phyloP scores from a whole-genome alignment of 2,329 filamentous ascomycete species.

The Fulvia fulva region DNA sequence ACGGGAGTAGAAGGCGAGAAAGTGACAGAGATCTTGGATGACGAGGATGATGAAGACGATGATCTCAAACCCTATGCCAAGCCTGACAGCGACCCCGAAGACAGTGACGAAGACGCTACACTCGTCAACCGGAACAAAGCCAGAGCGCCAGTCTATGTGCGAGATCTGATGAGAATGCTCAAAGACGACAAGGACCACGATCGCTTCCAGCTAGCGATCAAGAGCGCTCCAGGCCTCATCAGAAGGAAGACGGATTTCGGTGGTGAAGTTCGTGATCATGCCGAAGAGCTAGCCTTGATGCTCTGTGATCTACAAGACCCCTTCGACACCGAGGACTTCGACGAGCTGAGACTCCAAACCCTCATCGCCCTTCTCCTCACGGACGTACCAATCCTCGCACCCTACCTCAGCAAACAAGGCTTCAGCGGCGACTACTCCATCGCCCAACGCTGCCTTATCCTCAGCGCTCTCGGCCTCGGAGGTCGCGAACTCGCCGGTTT shows the following conservation, averaged over 20 bases:
- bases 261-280: conserved; percentile 79
- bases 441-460: conserved; percentile 73
- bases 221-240: conserved; percentile 73
- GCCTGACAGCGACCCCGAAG: conserved; percentile 80
- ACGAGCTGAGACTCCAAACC: conserved; percentile 69
- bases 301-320: conserved; percentile 81
- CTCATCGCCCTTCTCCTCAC: conserved; percentile 79
- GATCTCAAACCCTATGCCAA: conserved; percentile 77
- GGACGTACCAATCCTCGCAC: conserved; percentile 71
- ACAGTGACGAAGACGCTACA: conserved; percentile 90
- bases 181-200: conserved; percentile 81
- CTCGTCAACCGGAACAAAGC: conserved; percentile 78
- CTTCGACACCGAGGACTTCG: conserved; percentile 74
- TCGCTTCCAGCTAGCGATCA: conserved; percentile 72
- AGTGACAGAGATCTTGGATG: conserved; percentile 31
- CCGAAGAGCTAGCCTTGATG: conserved; percentile 71
- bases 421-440: conserved; percentile 92
- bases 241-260: conserved; percentile 85
- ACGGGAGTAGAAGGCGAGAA: conserved; percentile 32
- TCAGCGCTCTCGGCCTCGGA: conserved; percentile 76
- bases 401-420: conserved; percentile 78
- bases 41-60: conserved; percentile 50
- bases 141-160: conserved; percentile 82
- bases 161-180: conserved; percentile 75
- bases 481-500: conserved; percentile 82